Evolutionary conservation across 768 basidiomycete genomes (phyloP).

Genomic region (Xanthoconium stramineum): DNA sequence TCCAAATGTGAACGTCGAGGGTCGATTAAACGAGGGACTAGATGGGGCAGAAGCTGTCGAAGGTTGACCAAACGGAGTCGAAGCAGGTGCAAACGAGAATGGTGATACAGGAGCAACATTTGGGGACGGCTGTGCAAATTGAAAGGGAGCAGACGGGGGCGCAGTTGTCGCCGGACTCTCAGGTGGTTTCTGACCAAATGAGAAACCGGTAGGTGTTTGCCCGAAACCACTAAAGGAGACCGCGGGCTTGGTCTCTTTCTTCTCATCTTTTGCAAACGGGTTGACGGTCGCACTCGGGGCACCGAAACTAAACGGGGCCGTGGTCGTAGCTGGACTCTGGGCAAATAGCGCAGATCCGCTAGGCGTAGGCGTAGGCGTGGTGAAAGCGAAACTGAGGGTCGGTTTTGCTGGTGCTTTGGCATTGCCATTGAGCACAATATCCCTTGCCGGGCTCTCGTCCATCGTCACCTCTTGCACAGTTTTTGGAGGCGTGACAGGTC

Average conservation of each 20-base stretch:
- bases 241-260: slow-evolving; percentile 42
- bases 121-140: slow-evolving; percentile 44
- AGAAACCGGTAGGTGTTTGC: slow-evolving; percentile 40
- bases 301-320: slow-evolving; percentile 36
- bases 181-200: slow-evolving; percentile 44
- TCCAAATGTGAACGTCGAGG: slow-evolving; percentile 46
- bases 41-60: slow-evolving; percentile 46
- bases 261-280: slow-evolving; percentile 49
- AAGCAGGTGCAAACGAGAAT: slow-evolving; percentile 44
- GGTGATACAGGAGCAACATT: slow-evolving; percentile 36
- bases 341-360: slow-evolving; percentile 36
- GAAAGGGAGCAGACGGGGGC: slow-evolving; percentile 40
- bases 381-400: slow-evolving; percentile 49
- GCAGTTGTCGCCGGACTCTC: slow-evolving; percentile 40
- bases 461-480: slow-evolving; percentile 67
- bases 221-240: slow-evolving; percentile 48
- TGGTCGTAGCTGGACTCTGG: slow-evolving; percentile 31
- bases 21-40: slow-evolving; percentile 56
- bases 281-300: slow-evolving; percentile 32
- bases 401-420: slow-evolving; percentile 39
- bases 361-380: slow-evolving; percentile 19
- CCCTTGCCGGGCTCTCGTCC: slow-evolving; percentile 79
- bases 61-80: slow-evolving; percentile 42
- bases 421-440: slow-evolving; percentile 44
- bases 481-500: slow-evolving; percentile 66